These are phyloP conservation scores for Aspergillus fischeri DNA, from an alignment of 2,329 filamentous ascomycete species.

Conservation along the genomic window DNA sequence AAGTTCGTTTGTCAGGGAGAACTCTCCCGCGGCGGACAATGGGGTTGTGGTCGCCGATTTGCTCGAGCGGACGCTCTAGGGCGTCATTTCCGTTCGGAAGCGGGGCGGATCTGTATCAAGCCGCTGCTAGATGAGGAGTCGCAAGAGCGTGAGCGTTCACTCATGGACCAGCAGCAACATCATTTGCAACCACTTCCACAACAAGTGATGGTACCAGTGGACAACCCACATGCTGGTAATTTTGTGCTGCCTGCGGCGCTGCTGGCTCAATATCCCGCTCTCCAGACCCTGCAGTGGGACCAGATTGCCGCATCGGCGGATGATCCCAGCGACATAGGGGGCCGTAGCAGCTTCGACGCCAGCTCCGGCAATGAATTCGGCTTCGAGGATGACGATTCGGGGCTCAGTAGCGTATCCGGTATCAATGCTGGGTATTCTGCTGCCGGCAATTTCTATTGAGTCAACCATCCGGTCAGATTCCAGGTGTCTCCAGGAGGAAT, in stretches of 20 bases:
- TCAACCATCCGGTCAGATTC: constrained; percentile 24
- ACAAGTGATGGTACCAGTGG: constrained; percentile 58
- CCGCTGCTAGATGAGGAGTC: constrained; percentile 95
- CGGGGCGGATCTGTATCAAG: constrained; percentile 93
- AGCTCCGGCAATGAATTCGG: constrained; percentile 43
- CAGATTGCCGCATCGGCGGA: constrained; percentile 60
- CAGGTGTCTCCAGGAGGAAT: constrained; percentile 27
- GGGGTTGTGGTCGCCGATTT: constrained; percentile 91
- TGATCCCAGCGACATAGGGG: constrained; percentile 59
- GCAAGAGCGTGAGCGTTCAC: constrained; percentile 69
- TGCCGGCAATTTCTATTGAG: constrained; percentile 29
- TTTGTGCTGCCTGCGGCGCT: constrained; percentile 81
- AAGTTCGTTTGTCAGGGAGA: constrained; percentile 96
- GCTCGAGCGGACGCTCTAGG: constrained; percentile 93
- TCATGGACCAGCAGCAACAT: constrained; percentile 68
- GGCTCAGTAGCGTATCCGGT: constrained; percentile 31
- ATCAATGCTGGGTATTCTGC: constrained; percentile 33
- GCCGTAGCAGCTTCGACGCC: constrained; percentile 50
- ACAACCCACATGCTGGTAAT: constrained; percentile 54
- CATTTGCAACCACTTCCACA: constrained; percentile 56
- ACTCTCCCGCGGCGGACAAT: constrained; percentile 74
- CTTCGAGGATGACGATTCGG: constrained; percentile 41
- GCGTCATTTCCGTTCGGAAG: constrained; percentile 91
- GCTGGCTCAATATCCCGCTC: constrained; percentile 83
- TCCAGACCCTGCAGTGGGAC: constrained; percentile 90